A percentile compares a stretch with the other conserved stretches of the same genome.
Conservation (phyloP, 345 rosid genomes). For the Acer yangbiense region DNA sequence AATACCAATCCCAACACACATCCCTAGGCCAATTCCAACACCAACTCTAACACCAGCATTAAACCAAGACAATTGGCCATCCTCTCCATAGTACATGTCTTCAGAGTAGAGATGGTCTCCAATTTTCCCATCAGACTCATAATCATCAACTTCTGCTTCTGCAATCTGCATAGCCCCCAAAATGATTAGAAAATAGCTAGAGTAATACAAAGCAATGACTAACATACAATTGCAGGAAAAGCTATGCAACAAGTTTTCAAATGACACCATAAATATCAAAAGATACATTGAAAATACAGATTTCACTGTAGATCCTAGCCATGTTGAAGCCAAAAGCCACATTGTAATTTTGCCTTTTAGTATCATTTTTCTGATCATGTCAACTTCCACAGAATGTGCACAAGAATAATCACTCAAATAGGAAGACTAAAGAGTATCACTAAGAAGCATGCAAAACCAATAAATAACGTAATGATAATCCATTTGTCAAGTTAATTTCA, state of each 20-base stretch:
- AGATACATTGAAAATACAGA: background rate
- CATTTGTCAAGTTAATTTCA: background rate
- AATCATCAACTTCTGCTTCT: constrained; percentile 52
- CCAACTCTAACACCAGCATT: constrained; percentile 96
- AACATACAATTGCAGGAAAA: background rate
- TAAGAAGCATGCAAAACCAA: background rate
- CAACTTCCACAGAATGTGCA: background rate
- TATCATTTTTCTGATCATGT: background rate
- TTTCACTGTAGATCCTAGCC: background rate
- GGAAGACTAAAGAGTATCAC: background rate
- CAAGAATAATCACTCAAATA: background rate
- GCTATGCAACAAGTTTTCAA: background rate
- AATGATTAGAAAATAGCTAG: background rate
- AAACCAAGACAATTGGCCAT: constrained; percentile 90
- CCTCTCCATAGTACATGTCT: constrained; percentile 74
- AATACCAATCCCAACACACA: constrained; percentile 88
- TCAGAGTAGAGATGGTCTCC: constrained; percentile 50
- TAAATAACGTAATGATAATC: background rate
- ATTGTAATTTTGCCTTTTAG: background rate
- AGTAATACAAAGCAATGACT: background rate
- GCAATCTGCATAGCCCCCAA: constrained; percentile 41
- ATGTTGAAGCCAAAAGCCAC: background rate
- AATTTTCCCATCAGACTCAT: constrained; percentile 59
- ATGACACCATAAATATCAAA: background rate
- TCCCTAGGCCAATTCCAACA: constrained; percentile 93